A percentile compares a stretch with the other conserved stretches of the same genome.
Conservation (phyloP, 2,329 filamentous ascomycete genomes). For the Verticillium alfalfae region DNA sequence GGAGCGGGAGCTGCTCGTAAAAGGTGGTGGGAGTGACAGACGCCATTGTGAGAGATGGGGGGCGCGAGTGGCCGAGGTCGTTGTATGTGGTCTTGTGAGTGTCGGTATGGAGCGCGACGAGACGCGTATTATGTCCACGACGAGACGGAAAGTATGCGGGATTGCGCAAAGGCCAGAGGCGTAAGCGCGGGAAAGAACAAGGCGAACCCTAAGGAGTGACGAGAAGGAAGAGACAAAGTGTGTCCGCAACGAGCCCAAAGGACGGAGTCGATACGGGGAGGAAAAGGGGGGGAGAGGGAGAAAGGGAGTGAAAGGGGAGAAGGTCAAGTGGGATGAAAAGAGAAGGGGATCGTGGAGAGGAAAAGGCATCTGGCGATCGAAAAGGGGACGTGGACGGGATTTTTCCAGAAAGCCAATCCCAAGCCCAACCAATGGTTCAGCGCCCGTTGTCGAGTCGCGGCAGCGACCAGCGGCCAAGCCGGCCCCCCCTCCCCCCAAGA, state of each 20-base stretch:
- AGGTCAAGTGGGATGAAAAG: slow-evolving; percentile 6
- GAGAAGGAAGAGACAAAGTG: slow-evolving; percentile 22
- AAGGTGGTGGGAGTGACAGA: slow-evolving; percentile 33
- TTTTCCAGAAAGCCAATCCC: slow-evolving; percentile 7
- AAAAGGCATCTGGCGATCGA: slow-evolving; percentile 5
- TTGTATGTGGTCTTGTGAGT: neutral
- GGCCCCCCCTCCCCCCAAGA: neutral
- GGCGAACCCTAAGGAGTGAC: slow-evolving; percentile 35
- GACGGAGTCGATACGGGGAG: slow-evolving; percentile 12
- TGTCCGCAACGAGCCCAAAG: slow-evolving; percentile 18
- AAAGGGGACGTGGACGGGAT: slow-evolving; percentile 12
- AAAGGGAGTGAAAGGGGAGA: slow-evolving; percentile 1
- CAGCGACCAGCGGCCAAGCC: neutral
- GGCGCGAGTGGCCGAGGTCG: neutral
- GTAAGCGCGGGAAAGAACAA: neutral
- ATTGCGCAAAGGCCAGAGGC: neutral
- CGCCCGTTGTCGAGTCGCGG: neutral
- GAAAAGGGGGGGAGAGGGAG: slow-evolving; percentile 7
- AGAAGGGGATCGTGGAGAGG: slow-evolving; percentile 11
- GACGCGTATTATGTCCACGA: neutral
- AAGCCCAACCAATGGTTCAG: neutral
- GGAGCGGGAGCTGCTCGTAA: slow-evolving; percentile 56
- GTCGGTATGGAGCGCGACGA: neutral
- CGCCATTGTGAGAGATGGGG: slow-evolving; percentile 22
- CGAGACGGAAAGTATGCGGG: too few relatives aligned